Conservation (phyloP, 805 yeast genomes). For the Pichia californica region DNA sequence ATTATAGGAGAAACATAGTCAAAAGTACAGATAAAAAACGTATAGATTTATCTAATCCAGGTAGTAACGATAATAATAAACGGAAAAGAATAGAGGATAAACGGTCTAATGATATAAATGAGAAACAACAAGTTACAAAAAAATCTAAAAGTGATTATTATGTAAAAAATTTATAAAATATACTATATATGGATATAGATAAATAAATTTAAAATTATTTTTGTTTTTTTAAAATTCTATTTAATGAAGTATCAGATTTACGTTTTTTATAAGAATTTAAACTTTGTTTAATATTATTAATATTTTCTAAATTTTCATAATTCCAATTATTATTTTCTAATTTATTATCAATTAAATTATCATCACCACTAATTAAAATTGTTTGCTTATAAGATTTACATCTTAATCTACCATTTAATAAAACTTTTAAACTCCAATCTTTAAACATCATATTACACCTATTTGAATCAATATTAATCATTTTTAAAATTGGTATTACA, state of each 20-base stretch:
- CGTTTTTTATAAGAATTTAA: slow-evolving; percentile 17
- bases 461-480: slow-evolving; percentile 65
- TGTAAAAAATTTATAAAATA: neutral
- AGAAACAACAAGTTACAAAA: neutral
- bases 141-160: slow-evolving; percentile 2
- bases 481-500: slow-evolving; percentile 53
- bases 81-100: neutral
- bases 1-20: too few relatives aligned
- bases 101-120: too few relatives aligned
- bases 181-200: neutral
- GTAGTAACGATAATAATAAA: neutral
- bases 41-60: neutral
- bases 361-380: slow-evolving; percentile 49
- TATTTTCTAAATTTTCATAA: slow-evolving; percentile 5
- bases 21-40: too few relatives aligned
- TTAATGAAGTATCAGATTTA: slow-evolving; percentile 10
- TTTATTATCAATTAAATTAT: slow-evolving; percentile 22
- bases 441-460: slow-evolving; percentile 55
- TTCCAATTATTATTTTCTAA: slow-evolving; percentile 18
- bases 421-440: slow-evolving; percentile 54
- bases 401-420: slow-evolving; percentile 71
- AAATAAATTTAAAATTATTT: neutral
- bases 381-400: slow-evolving; percentile 74
- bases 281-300: slow-evolving; percentile 15
- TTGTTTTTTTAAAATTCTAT: slow-evolving; percentile 16